A percentile compares a stretch with the other conserved stretches of the same genome.
Conservation (phyloP, 176 grass and related monocot species). For the Oryza brachyantha region DNA sequence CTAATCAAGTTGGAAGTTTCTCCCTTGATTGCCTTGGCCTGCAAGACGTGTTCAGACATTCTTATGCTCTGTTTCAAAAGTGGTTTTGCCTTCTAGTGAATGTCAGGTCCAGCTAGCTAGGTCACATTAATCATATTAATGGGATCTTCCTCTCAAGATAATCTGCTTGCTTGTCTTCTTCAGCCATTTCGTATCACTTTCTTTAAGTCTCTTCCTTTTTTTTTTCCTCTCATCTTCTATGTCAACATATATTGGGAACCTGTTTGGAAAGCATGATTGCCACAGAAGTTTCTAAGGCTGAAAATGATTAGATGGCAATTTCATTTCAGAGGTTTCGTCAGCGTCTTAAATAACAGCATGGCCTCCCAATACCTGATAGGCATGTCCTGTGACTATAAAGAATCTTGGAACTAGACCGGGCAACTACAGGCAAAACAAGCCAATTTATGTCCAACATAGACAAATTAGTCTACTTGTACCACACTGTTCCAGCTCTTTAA, state of each 20-base stretch:
- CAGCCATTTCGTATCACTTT: constrained; percentile 2
- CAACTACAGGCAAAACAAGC: neutral
- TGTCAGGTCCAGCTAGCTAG: constrained; percentile 9
- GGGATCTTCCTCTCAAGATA: neutral
- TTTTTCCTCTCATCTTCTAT: too few species aligned
- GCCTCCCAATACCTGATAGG: neutral
- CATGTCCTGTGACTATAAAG: neutral
- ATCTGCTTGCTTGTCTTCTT: constrained; percentile 16
- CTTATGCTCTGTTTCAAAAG: neutral
- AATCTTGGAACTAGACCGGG: constrained; percentile 8
- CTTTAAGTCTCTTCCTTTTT: neutral
- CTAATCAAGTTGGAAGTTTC: constrained; percentile 4
- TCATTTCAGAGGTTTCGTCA: constrained; percentile 1
- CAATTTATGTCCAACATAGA: neutral
- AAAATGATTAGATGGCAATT: neutral
- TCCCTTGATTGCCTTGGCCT: neutral
- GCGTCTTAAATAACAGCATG: neutral
- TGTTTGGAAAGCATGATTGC: neutral
- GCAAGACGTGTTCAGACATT: neutral
- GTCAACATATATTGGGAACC: neutral
- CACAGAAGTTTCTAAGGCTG: neutral
- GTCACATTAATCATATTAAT: neutral
- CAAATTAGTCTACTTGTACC: neutral
- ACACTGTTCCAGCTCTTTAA: neutral
- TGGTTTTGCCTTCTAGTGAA: constrained; percentile 26